These are phyloP conservation scores for Mycena galericulata DNA, from an alignment of 768 basidiomycete species.

Conservation along the genomic window DNA sequence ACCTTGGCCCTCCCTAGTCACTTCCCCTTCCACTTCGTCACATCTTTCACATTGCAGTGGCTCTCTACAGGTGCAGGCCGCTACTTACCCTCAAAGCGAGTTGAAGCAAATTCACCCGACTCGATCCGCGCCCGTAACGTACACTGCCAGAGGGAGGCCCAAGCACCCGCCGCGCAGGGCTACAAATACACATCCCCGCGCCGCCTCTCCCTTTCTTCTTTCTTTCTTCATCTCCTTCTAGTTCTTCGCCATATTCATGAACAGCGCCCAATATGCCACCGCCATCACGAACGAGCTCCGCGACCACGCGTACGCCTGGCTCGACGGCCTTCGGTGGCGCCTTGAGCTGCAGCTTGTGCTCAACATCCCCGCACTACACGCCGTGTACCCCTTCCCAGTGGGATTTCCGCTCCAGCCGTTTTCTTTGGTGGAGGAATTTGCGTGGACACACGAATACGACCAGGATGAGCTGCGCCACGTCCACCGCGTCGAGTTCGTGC, in stretches of 20 bases:
- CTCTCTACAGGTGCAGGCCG: background rate
- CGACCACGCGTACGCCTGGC: conserved; percentile 14
- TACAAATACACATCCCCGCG: background rate
- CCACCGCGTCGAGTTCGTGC: conserved; percentile 4
- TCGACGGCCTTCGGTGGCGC: background rate
- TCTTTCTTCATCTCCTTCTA: too few species aligned
- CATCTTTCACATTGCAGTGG: conserved; percentile 23
- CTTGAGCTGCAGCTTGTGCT: background rate
- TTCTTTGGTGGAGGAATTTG: background rate
- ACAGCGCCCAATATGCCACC: conserved; percentile 4
- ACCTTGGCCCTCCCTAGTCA: background rate
- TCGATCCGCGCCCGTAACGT: background rate
- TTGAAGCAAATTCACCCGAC: background rate
- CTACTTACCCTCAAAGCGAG: background rate
- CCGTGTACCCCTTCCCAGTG: conserved; percentile 12
- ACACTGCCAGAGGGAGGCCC: conserved; percentile 8
- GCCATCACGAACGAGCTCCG: conserved; percentile 23
- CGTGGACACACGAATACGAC: conserved; percentile 25
- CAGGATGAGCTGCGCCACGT: conserved; percentile 10
- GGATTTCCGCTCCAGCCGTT: conserved; percentile 25
- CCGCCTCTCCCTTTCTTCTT: background rate
- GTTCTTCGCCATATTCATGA: conserved; percentile 16
- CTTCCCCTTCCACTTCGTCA: background rate
- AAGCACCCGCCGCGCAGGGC: background rate
- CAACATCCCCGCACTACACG: background rate